These are phyloP conservation scores for Fusarium sp. DNA, from an alignment of 2,329 filamentous ascomycete genomes.

Conservation along the genomic window DNA sequence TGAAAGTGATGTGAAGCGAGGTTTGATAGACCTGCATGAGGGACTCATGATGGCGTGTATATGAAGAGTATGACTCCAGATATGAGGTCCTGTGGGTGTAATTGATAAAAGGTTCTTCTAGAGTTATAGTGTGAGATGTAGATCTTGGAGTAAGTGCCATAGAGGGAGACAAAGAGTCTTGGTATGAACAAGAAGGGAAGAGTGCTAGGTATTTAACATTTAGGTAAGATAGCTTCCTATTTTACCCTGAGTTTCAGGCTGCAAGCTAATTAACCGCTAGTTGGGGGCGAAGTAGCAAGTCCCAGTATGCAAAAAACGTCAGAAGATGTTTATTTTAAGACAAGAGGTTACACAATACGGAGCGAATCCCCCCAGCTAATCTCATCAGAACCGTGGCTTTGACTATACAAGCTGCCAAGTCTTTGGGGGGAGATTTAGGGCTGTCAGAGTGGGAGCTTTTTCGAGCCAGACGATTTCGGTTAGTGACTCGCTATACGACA, in stretches of 20 bases:
- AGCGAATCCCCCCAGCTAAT: neutral
- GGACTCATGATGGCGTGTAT: constrained; percentile 1
- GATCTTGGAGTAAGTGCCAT: no score
- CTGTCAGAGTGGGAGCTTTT: neutral
- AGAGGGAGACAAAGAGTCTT: neutral
- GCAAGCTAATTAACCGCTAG: neutral
- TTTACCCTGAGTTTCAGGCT: neutral
- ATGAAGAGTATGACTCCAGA: neutral
- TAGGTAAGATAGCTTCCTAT: neutral
- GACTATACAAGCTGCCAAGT: neutral
- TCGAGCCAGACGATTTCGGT: neutral
- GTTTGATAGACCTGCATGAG: constrained; percentile 22
- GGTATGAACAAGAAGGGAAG: neutral
- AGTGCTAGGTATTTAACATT: neutral
- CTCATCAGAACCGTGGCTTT: neutral
- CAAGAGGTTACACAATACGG: neutral
- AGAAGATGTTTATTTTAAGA: neutral
- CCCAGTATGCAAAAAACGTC: neutral
- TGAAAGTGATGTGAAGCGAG: constrained; percentile 33
- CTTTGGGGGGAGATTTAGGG: neutral
- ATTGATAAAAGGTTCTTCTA: neutral
- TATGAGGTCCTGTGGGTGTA: neutral
- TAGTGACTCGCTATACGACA: neutral
- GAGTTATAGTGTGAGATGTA: neutral
- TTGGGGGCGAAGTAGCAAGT: neutral